Percentiles rank a stretch among this genome's conserved stretches.
These are phyloP conservation scores for Marasmius sp. DNA, from an alignment of 1,284 basidiomycete species.

Conservation along the genomic window DNA sequence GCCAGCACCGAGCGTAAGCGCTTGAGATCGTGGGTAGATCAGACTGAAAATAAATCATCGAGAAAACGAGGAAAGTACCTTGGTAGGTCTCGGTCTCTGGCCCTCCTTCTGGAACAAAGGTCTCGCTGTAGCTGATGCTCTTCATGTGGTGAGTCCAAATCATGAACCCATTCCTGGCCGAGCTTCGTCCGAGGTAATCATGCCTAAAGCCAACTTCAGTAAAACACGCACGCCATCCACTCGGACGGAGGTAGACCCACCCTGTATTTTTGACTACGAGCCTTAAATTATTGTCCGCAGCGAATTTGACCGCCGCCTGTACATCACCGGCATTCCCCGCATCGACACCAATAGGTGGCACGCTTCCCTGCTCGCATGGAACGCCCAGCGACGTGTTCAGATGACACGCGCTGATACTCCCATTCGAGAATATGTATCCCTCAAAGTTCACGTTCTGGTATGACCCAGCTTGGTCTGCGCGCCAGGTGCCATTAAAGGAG, in stretches of 20 bases:
- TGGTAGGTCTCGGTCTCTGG: slow-evolving; percentile 17
- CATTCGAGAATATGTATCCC: slow-evolving; percentile 36
- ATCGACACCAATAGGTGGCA: slow-evolving; percentile 20
- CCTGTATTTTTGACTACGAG: slow-evolving; percentile 3
- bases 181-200: slow-evolving; percentile 34
- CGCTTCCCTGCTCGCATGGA: slow-evolving; percentile 42
- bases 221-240: not conserved
- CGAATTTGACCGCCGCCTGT: not conserved
- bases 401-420: slow-evolving; percentile 41
- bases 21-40: slow-evolving; percentile 14
- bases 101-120: slow-evolving; percentile 30
- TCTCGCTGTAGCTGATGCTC: slow-evolving; percentile 27
- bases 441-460: slow-evolving; percentile 41
- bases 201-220: slow-evolving; percentile 19
- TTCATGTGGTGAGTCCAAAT: slow-evolving; percentile 41
- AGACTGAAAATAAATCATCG: not conserved
- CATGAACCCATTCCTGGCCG: slow-evolving; percentile 30
- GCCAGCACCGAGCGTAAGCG: slow-evolving; percentile 41
- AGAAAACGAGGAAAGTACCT: slow-evolving; percentile 9
- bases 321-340: not conserved
- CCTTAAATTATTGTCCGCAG: not conserved
- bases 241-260: not conserved
- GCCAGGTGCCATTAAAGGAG: slow-evolving; percentile 35
- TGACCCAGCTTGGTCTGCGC: slow-evolving; percentile 38
- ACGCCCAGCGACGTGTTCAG: slow-evolving; percentile 35